Conservation (phyloP, 169 alveolate genomes). For the Babesia ovata region DNA sequence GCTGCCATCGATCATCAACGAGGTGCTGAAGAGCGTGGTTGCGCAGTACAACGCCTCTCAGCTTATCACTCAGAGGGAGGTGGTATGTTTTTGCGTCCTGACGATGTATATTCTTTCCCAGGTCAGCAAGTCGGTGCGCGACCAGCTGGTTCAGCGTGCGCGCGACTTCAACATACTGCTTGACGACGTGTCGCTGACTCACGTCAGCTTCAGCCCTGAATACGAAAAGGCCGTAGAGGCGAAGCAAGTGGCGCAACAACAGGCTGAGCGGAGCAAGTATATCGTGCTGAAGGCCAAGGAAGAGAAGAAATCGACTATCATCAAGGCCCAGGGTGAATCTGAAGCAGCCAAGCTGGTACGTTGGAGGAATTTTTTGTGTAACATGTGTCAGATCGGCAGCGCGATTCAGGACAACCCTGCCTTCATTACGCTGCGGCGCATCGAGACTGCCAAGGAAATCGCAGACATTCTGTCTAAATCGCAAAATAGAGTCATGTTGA, state of each 20-base stretch:
- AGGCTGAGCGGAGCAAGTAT: conserved; percentile 96
- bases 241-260: conserved; percentile 97
- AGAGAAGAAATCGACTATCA: conserved; percentile 92
- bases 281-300: conserved; percentile 93
- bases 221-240: conserved; percentile 96
- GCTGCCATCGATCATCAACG: conserved; percentile 96
- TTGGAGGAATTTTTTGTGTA: neutral
- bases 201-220: conserved; percentile 87
- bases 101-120: neutral
- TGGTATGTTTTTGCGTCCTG: conserved; percentile 70
- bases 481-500: conserved; percentile 82
- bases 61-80: conserved; percentile 94
- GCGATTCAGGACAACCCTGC: conserved; percentile 88
- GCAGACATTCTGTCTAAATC: conserved; percentile 88
- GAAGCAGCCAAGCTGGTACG: conserved; percentile 89
- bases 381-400: conserved; percentile 66
- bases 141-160: conserved; percentile 92
- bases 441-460: conserved; percentile 93
- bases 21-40: conserved; percentile 93
- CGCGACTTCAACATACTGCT: conserved; percentile 91
- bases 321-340: conserved; percentile 96
- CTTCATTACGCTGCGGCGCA: conserved; percentile 90
- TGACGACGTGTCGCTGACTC: conserved; percentile 96
- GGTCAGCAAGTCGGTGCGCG: conserved; percentile 83
- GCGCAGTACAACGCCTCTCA: conserved; percentile 97